Evolutionary conservation across 2,329 filamentous ascomycete genomes (phyloP).

Genomic region (Talaromyces sp.): DNA sequence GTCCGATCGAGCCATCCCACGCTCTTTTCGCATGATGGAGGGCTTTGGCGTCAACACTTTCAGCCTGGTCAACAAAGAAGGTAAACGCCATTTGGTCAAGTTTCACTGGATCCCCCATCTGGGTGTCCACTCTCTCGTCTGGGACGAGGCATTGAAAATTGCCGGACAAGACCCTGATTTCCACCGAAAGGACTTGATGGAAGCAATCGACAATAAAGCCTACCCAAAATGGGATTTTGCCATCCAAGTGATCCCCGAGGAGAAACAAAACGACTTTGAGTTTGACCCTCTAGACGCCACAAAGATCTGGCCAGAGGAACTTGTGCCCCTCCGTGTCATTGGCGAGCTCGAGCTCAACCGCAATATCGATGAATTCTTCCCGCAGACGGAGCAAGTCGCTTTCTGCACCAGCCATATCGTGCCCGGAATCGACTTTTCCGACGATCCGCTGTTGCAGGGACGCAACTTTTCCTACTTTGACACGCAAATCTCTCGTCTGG

Average conservation of each 20-base stretch:
- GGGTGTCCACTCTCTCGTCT: constrained; percentile 70
- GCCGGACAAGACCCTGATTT: constrained; percentile 73
- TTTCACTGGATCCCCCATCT: constrained; percentile 71
- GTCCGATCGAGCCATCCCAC: constrained; percentile 68
- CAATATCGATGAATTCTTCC: constrained; percentile 76
- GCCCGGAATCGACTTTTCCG: constrained; percentile 70
- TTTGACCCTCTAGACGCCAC: constrained; percentile 83
- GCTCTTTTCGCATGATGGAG: constrained; percentile 79
- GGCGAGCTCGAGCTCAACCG: constrained; percentile 74
- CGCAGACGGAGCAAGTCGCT: constrained; percentile 75
- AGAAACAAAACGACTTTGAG: constrained; percentile 69
- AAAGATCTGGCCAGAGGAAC: constrained; percentile 78
- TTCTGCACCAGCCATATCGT: constrained; percentile 79
- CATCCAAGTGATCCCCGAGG: constrained; percentile 71
- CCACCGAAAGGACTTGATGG: constrained; percentile 70
- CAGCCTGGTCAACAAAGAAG: constrained; percentile 62
- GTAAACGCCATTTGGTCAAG: constrained; percentile 69
- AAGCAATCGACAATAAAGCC: constrained; percentile 66
- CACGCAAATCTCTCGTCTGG: constrained; percentile 57
- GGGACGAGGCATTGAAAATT: constrained; percentile 71
- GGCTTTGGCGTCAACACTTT: constrained; percentile 81
- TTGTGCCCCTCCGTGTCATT: constrained; percentile 69
- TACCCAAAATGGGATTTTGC: constrained; percentile 78
- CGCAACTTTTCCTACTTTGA: constrained; percentile 59
- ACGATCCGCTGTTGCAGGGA: constrained; percentile 69